Evolutionary conservation across 179 eudicot species (phyloP).

Genomic region (Nepenthes alata): DNA sequence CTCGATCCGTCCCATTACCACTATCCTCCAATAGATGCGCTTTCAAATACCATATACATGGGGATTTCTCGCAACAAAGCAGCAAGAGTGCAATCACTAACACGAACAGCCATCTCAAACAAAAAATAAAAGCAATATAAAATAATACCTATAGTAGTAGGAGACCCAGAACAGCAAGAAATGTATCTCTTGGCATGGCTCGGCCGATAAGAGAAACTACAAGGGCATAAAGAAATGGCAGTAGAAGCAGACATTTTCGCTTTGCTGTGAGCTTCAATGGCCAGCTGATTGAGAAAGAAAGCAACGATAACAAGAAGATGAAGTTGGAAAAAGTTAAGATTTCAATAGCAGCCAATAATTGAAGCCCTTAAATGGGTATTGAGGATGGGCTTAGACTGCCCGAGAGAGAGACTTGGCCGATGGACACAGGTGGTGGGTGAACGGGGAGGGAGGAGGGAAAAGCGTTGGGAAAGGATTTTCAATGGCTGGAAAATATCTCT

Average conservation of each 20-base stretch:
- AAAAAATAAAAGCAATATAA: background rate
- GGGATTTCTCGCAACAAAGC: background rate
- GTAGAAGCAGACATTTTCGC: conserved; percentile 37
- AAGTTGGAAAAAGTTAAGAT: no score
- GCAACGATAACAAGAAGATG: no score
- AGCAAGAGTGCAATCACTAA: background rate
- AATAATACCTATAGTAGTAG: conserved; percentile 22
- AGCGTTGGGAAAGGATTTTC: background rate
- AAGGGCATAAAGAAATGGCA: conserved; percentile 32
- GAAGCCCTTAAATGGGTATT: no score
- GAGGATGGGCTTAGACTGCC: no score
- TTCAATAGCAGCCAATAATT: no score
- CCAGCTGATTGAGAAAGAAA: no score
- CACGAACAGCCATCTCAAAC: background rate
- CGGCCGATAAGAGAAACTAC: conserved; percentile 31
- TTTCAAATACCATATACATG: background rate
- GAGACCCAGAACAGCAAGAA: conserved; percentile 27
- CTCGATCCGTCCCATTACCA: background rate
- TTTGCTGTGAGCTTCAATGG: background rate
- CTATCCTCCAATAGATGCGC: background rate
- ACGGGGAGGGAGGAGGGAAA: background rate
- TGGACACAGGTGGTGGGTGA: background rate
- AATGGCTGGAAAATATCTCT: conserved; percentile 4
- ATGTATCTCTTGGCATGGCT: conserved; percentile 20
- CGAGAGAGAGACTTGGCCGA: background rate